Evolutionary conservation across 345 rosid genomes (phyloP), one percentile per base, ranked within the genome.

Genomic region (Eucalyptus curtisii): DNA sequence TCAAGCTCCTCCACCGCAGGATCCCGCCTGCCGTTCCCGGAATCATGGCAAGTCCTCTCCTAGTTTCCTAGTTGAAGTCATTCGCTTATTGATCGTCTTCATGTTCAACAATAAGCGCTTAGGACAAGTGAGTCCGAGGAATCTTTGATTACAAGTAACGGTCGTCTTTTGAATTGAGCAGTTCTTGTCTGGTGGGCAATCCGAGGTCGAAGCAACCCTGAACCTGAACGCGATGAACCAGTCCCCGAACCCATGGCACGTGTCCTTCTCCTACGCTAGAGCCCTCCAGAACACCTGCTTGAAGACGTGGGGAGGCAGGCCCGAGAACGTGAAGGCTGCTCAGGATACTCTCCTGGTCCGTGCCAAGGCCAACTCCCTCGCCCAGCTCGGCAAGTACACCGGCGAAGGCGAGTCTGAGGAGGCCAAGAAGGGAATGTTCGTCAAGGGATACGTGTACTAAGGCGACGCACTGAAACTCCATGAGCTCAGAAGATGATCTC

Each of bases 131-230:
- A 76, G 82, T 37, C 47, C 47, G 7, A 3, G 45, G 1, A 37
- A 76, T 76, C 82, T 37, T 19, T 76, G 27, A 76, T 76, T 44
- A 20, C 45, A 24, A 19, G 82, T 64, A 15, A 76, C 82, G 24
- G 45, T 76, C 2, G 15, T 14, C 53, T 27, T 85, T 25, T 17
- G 53, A 85, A 85, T 85, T 91, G 90, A 53, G 91, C 98, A 97
- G 99, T 97, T 97, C 92, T 93, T 97, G 96, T 97, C 99, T 33
- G 99, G 99, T 49, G 99, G 99, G 80, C 99, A 97, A 93, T 97
- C 99, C 24, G 99, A 97, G 92, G 96, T 96, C 86, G 99, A 97
- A 92, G 99, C 99, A 61, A 97, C 99, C 85, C 90, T 96, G 89
- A 97, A 97, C 96, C 93, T 97, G 90, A 97, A 97, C 86, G 98